These are phyloP conservation scores for Blastobotrys muscicola DNA, from an alignment of 805 yeast genomes.

Conservation along the genomic window DNA sequence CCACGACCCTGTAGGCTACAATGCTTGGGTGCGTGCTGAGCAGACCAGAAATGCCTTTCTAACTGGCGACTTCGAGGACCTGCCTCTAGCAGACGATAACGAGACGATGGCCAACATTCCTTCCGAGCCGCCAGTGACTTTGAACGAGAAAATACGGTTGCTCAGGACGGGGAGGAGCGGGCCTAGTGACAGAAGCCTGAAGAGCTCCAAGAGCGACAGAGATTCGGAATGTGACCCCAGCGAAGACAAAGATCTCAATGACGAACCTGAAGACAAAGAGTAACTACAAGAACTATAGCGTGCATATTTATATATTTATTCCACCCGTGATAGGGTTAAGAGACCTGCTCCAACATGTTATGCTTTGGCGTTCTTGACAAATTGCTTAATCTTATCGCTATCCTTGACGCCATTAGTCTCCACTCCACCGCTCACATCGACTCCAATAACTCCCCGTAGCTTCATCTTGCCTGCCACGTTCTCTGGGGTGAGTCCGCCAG, in stretches of 20 bases:
- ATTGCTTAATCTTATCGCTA: slow-evolving; percentile 45
- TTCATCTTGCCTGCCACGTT: slow-evolving; percentile 51
- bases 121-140: slow-evolving; percentile 20
- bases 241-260: too few relatives aligned
- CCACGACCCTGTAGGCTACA: slow-evolving; percentile 30
- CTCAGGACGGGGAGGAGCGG: slow-evolving; percentile 16
- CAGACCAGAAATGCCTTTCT: not conserved
- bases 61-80: not conserved
- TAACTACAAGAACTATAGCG: not conserved
- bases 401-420: slow-evolving; percentile 76
- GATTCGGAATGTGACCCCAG: too few relatives aligned
- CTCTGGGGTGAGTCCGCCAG: slow-evolving; percentile 80
- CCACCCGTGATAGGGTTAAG: too few relatives aligned
- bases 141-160: slow-evolving; percentile 19
- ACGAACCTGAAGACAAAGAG: too few relatives aligned
- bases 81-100: not conserved
- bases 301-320: not conserved
- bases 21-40: slow-evolving; percentile 9
- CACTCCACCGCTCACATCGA: slow-evolving; percentile 93
- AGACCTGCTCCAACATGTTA: not conserved
- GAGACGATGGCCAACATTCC: slow-evolving; percentile 14
- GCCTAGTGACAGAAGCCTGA: not conserved
- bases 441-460: slow-evolving; percentile 63
- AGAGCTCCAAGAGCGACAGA: not conserved
- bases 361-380: slow-evolving; percentile 44